These are phyloP conservation scores for Kodamaea nitidulidarum DNA, from an alignment of 805 yeast species.

Conservation along the genomic window DNA sequence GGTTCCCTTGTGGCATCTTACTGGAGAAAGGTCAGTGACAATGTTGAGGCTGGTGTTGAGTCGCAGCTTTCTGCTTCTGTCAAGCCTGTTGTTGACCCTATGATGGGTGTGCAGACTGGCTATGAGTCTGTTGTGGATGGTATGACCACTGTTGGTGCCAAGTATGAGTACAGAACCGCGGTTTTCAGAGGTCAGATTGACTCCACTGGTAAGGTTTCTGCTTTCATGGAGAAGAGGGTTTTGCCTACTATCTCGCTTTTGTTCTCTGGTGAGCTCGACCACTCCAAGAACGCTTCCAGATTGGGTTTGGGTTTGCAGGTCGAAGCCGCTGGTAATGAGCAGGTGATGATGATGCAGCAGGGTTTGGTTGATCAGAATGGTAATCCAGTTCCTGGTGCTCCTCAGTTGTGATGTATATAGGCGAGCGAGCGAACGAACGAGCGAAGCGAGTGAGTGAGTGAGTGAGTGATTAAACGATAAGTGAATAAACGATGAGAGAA, in stretches of 20 bases:
- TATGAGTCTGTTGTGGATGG: constrained; percentile 86
- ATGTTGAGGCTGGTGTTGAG: constrained; percentile 93
- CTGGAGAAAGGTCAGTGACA: constrained; percentile 91
- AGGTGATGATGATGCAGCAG: constrained; percentile 86
- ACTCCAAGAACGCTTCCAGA: constrained; percentile 62
- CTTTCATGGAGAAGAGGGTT: constrained; percentile 88
- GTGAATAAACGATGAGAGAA: neutral
- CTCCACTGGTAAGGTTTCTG: constrained; percentile 84
- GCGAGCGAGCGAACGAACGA: neutral
- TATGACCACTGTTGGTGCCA: constrained; percentile 90
- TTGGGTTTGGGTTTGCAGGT: constrained; percentile 94
- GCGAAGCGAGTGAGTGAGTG: neutral
- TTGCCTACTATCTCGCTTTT: constrained; percentile 85
- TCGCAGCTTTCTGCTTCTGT: constrained; percentile 74
- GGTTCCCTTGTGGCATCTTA: constrained; percentile 86
- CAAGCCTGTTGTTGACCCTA: constrained; percentile 68
- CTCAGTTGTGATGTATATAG: constrained; percentile 38
- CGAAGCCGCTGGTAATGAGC: constrained; percentile 93
- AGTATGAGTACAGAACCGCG: constrained; percentile 95
- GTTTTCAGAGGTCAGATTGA: constrained; percentile 94
- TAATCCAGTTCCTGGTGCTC: constrained; percentile 80
- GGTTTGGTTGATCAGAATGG: constrained; percentile 80
- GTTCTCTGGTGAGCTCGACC: constrained; percentile 92
- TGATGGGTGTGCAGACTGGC: constrained; percentile 76
- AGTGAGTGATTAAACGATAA: neutral